phyloP scores from a whole-genome alignment of 768 basidiomycete species.

The Naganishia kalamii region DNA sequence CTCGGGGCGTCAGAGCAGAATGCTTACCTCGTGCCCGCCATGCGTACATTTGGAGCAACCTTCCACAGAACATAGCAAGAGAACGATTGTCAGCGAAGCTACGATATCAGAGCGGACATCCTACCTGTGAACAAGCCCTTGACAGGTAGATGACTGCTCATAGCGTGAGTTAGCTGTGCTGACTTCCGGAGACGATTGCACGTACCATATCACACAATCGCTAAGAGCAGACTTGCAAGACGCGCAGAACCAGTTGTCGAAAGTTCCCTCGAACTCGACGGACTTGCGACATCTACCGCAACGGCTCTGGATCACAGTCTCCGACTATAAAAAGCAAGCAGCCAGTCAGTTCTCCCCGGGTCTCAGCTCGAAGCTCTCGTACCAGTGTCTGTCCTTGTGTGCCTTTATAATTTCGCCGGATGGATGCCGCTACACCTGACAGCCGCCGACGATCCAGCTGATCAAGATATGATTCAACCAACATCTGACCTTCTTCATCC shows the following conservation, averaged over 20 bases:
- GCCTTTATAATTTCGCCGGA: neutral
- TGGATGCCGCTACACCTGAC: conserved; percentile 12
- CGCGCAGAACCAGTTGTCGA: conserved; percentile 19
- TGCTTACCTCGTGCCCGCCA: conserved; percentile 14
- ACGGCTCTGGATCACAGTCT: conserved; percentile 19
- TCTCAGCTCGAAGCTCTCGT: neutral
- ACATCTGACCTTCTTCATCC: conserved; percentile 1
- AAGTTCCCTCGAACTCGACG: conserved; percentile 7
- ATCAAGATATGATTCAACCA: conserved; percentile 20
- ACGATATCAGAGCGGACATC: neutral
- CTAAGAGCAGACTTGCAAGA: conserved; percentile 19
- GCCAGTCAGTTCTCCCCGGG: neutral
- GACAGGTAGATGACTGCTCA: conserved; percentile 18
- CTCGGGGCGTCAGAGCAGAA: neutral
- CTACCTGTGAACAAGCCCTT: conserved; percentile 7
- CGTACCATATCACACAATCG: conserved; percentile 22
- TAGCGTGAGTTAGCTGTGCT: neutral
- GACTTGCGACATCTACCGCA: conserved; percentile 18
- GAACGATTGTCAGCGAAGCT: neutral
- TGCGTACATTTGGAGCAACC: conserved; percentile 16
- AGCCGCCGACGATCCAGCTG: conserved; percentile 20
- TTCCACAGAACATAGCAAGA: neutral
- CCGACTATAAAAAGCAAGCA: neutral
- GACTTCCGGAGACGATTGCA: neutral
- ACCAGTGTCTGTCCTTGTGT: conserved; percentile 18